Conservation (phyloP, 169 alveolate genomes). For the Cryptosporidium sp. region DNA sequence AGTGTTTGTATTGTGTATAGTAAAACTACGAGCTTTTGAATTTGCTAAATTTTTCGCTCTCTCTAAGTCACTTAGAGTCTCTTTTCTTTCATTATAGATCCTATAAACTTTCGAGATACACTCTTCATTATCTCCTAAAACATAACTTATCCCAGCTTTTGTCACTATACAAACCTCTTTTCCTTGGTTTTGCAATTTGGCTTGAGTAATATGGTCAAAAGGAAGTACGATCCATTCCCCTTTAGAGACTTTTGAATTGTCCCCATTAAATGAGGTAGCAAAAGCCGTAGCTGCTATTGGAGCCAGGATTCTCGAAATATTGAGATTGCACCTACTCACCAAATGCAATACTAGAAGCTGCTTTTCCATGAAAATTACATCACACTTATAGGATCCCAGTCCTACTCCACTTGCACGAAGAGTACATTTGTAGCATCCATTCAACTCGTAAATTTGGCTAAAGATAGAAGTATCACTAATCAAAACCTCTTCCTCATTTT, state of each 20-base stretch:
- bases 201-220: constrained; percentile 13
- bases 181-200: neutral
- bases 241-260: constrained; percentile 10
- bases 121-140: constrained; percentile 39
- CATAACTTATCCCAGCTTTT: constrained; percentile 34
- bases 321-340: constrained; percentile 20
- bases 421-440: constrained; percentile 54
- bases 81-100: constrained; percentile 1
- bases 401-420: constrained; percentile 22
- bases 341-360: constrained; percentile 44
- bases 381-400: constrained; percentile 41
- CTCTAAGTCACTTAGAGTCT: neutral
- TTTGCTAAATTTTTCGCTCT: neutral
- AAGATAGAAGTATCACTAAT: constrained; percentile 3
- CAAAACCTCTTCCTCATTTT: neutral
- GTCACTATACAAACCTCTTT: constrained; percentile 5
- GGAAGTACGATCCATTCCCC: constrained; percentile 75
- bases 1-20: constrained; percentile 7
- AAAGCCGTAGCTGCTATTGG: constrained; percentile 74
- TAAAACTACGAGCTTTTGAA: neutral
- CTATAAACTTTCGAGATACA: constrained; percentile 7
- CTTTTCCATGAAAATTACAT: constrained; percentile 53
- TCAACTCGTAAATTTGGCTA: constrained; percentile 36
- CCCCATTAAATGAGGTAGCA: constrained; percentile 29
- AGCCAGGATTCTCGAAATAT: constrained; percentile 38